These are phyloP conservation scores for Cochlearia excelsa DNA, from an alignment of 345 rosid species.

Conservation along the genomic window DNA sequence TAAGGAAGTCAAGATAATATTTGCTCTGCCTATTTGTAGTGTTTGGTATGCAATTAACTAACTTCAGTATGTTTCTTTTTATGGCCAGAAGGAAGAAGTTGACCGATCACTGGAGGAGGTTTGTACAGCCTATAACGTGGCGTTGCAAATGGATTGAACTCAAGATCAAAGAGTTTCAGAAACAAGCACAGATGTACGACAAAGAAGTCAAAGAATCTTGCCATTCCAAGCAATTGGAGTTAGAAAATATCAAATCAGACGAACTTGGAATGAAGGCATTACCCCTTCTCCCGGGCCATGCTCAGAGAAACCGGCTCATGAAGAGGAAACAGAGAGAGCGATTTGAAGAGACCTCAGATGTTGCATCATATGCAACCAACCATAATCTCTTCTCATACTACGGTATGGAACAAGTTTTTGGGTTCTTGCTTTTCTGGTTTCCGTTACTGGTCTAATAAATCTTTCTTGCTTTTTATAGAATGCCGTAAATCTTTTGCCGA, in stretches of 20 bases:
- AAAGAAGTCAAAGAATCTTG: conserved; percentile 50
- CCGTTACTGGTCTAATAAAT: conserved; percentile 9
- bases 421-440: conserved; percentile 13
- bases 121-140: conserved; percentile 73
- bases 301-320: conserved; percentile 42
- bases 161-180: conserved; percentile 51
- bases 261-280: conserved; percentile 44
- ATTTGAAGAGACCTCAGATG: conserved; percentile 60
- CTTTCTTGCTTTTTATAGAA: conserved; percentile 41
- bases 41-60: too few species aligned
- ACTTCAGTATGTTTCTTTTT: neutral
- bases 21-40: neutral
- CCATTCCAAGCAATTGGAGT: conserved; percentile 45
- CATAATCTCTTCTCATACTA: conserved; percentile 69
- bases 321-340: conserved; percentile 65
- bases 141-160: conserved; percentile 79
- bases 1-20: conserved; percentile 6
- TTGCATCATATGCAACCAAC: conserved; percentile 43
- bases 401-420: conserved; percentile 45
- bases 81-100: conserved; percentile 61
- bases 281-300: conserved; percentile 49
- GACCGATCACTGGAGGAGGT: conserved; percentile 79
- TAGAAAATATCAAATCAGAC: conserved; percentile 36
- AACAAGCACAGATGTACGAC: conserved; percentile 53
- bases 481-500: conserved; percentile 47